Evolutionary conservation across 148 eudicot genomes (phyloP).

Genomic region (Salicornia ramosissima): DNA sequence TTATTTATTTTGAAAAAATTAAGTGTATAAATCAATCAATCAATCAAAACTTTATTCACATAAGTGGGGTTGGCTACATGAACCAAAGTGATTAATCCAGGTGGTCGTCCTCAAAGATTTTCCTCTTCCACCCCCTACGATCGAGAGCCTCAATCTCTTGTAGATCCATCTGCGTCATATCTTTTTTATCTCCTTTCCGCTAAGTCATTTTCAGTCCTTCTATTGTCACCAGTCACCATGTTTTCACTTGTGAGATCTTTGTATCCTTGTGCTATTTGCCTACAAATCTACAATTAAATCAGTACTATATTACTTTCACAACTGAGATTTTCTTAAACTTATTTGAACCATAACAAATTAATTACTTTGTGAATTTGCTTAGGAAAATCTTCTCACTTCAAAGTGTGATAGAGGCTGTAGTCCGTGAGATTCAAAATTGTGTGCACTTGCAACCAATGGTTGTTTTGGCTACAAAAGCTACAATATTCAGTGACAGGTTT

Average conservation of each 20-base stretch:
- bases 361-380: slow-evolving; percentile 1
- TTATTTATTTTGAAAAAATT: no score
- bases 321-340: neutral
- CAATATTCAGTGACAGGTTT: slow-evolving; percentile 43
- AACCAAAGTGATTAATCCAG: no score
- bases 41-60: no score
- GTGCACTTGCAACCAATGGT: slow-evolving; percentile 68
- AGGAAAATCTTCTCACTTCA: slow-evolving; percentile 82
- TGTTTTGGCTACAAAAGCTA: slow-evolving; percentile 72
- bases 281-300: neutral
- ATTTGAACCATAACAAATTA: no score
- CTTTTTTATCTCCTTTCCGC: no score
- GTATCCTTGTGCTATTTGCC: neutral
- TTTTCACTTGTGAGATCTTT: neutral
- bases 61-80: no score
- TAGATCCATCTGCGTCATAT: no score
- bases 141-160: no score
- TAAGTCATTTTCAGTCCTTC: neutral
- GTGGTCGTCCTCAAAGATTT: no score
- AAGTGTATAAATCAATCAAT: no score
- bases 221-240: neutral
- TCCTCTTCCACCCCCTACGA: no score
- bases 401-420: slow-evolving; percentile 59
- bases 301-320: neutral
- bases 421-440: slow-evolving; percentile 58